Percentiles rank a stretch among this genome's conserved stretches.
These are phyloP conservation scores for Colletotrichum cuscutae DNA, from an alignment of 2,329 filamentous ascomycete genomes.

Conservation along the genomic window DNA sequence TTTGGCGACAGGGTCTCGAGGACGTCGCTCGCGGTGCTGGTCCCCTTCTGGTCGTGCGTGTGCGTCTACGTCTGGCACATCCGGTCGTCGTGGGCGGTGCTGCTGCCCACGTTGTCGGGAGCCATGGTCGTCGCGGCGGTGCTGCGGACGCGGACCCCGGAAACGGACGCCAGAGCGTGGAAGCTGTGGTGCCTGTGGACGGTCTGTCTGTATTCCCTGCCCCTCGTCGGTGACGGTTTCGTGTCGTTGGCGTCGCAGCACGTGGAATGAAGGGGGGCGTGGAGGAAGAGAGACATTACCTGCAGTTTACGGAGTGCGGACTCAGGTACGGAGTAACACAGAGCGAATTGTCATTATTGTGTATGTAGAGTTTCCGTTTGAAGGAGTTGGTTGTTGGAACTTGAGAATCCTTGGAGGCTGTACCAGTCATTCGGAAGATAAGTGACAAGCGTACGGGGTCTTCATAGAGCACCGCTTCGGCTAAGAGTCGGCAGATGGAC, in stretches of 20 bases:
- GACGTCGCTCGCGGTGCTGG: slow-evolving; percentile 15
- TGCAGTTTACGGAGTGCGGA: neutral
- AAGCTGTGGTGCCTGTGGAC: slow-evolving; percentile 33
- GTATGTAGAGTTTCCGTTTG: neutral
- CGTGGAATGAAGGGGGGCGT: neutral
- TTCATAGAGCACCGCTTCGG: neutral
- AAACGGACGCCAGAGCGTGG: slow-evolving; percentile 28
- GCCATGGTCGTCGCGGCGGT: slow-evolving; percentile 19
- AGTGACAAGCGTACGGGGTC: neutral
- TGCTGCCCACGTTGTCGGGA: slow-evolving; percentile 18
- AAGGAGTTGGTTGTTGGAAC: neutral
- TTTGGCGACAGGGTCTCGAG: slow-evolving; percentile 38
- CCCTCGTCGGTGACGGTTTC: slow-evolving; percentile 31
- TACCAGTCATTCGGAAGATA: slow-evolving; percentile 22
- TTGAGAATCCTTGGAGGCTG: neutral
- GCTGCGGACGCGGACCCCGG: slow-evolving; percentile 21
- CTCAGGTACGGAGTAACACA: too few species aligned
- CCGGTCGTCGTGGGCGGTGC: neutral
- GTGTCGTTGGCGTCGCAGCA: slow-evolving; percentile 21
- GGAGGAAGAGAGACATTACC: neutral
- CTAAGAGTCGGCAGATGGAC: neutral
- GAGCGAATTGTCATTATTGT: neutral
- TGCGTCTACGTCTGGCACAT: slow-evolving; percentile 26
- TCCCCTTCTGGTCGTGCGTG: slow-evolving; percentile 20
- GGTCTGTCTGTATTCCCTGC: slow-evolving; percentile 27